These are phyloP conservation scores for Aspergillus aculeatinus DNA, from an alignment of 2,329 filamentous ascomycete species.

Conservation along the genomic window DNA sequence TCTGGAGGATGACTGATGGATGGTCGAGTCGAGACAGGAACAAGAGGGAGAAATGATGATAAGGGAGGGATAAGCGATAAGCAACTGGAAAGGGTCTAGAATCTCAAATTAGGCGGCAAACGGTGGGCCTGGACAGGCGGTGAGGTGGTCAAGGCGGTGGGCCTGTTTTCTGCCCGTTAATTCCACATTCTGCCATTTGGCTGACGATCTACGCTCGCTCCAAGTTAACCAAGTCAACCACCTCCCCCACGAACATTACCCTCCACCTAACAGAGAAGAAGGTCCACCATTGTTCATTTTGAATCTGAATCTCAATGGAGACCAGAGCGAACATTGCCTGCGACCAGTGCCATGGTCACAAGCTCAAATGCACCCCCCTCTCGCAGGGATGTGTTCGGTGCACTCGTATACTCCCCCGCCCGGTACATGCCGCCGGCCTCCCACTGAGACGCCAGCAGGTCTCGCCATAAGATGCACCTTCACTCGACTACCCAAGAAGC, in stretches of 20 bases:
- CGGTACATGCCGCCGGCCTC: not conserved
- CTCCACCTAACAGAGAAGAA: not conserved
- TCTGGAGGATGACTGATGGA: not conserved
- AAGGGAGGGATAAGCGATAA: not conserved
- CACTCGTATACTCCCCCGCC: not conserved
- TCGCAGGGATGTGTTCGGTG: constrained; percentile 1
- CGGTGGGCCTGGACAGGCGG: not conserved
- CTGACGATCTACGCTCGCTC: not conserved
- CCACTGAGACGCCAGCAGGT: not conserved
- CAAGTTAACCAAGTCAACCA: too few species aligned
- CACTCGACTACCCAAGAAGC: not conserved
- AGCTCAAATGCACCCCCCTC: constrained; percentile 1
- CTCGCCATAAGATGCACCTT: constrained; percentile 3
- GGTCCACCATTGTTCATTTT: not conserved
- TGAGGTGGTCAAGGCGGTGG: not conserved
- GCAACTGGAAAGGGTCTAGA: not conserved
- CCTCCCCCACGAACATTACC: too few species aligned
- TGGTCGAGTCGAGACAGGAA: not conserved
- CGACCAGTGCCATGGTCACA: constrained; percentile 4
- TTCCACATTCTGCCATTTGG: not conserved
- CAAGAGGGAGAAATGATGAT: not conserved
- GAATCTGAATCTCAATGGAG: not conserved
- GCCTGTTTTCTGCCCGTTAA: not conserved
- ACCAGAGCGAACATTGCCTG: not conserved
- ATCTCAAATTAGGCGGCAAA: not conserved